Conservation (phyloP, 2,329 filamentous ascomycete genomes). For the Aureobasidium subglaciale region DNA sequence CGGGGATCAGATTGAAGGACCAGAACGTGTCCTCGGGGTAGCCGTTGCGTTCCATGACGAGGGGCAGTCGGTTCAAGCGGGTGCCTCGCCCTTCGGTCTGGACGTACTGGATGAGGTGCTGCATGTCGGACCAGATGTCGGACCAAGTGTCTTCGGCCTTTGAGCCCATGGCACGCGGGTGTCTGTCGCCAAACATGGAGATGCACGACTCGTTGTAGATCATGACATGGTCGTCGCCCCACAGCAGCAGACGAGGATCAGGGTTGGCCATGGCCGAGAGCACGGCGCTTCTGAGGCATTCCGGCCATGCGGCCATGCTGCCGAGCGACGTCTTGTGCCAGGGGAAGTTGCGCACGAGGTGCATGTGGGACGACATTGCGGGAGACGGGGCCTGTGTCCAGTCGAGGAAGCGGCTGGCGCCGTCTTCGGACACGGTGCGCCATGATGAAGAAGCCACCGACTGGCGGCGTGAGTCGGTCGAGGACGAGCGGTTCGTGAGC, state of each 20-base stretch:
- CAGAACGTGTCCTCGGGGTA: conserved; percentile 27
- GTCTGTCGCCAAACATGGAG: conserved; percentile 27
- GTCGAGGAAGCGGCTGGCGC: conserved; percentile 2
- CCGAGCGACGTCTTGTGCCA: conserved; percentile 26
- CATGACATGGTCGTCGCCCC: conserved; percentile 28
- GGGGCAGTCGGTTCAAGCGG: conserved; percentile 18
- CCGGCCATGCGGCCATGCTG: conserved; percentile 24
- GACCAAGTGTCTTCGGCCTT: conserved; percentile 18
- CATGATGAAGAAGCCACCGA: conserved; percentile 10
- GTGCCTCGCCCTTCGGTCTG: conserved; percentile 21
- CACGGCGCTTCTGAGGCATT: conserved; percentile 21
- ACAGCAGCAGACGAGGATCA: conserved; percentile 24
- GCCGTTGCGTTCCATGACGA: conserved; percentile 23
- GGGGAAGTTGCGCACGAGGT: conserved; percentile 23
- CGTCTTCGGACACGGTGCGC: conserved; percentile 10
- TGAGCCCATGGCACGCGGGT: conserved; percentile 19
- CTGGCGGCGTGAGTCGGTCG: background rate
- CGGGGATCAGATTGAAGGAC: conserved; percentile 24
- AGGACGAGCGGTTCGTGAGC: background rate
- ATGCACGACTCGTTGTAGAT: conserved; percentile 32
- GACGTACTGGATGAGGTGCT: conserved; percentile 18
- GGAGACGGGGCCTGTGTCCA: background rate
- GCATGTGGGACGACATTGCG: conserved; percentile 6
- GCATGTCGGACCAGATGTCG: conserved; percentile 15
- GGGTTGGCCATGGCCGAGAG: conserved; percentile 26